These are phyloP conservation scores for Xylariaceae sp. DNA, from an alignment of 2,329 filamentous ascomycete species.

Conservation along the genomic window DNA sequence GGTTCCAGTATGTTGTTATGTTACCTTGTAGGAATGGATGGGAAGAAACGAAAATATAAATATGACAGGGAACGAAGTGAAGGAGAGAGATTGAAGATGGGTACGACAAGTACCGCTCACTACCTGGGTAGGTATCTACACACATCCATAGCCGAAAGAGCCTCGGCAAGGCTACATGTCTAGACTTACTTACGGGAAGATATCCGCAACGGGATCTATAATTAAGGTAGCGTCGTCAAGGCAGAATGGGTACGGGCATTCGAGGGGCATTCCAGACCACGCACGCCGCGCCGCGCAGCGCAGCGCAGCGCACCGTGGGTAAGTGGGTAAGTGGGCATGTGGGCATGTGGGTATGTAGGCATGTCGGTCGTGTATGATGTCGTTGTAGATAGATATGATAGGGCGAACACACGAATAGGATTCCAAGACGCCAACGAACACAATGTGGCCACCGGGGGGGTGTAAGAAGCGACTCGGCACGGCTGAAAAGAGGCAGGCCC, in stretches of 20 bases:
- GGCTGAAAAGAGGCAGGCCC: conserved; percentile 18
- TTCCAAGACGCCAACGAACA: neutral
- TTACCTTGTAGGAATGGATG: neutral
- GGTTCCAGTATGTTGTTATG: too few relatives aligned
- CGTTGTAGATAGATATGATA: conserved; percentile 5
- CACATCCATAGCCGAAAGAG: too few relatives aligned
- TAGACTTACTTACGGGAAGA: neutral
- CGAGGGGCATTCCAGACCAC: neutral
- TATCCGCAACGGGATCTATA: neutral
- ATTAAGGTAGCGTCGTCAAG: neutral
- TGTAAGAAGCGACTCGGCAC: conserved; percentile 13
- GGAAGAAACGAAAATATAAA: neutral
- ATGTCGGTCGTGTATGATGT: conserved; percentile 3
- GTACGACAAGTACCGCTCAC: neutral
- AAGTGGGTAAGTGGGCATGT: too few relatives aligned
- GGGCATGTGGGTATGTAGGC: neutral
- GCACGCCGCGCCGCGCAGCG: neutral
- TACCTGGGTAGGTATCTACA: too few relatives aligned
- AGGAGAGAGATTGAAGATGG: neutral
- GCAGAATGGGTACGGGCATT: neutral
- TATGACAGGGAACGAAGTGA: neutral
- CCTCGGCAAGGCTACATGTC: neutral
- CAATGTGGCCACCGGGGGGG: conserved; percentile 14
- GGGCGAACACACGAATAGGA: neutral
- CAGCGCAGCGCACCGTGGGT: too few relatives aligned